Percentiles rank a stretch among this genome's conserved stretches.
phyloP scores from a whole-genome alignment of 2,329 filamentous ascomycete genomes.

The Metarhizium anisopliae region DNA sequence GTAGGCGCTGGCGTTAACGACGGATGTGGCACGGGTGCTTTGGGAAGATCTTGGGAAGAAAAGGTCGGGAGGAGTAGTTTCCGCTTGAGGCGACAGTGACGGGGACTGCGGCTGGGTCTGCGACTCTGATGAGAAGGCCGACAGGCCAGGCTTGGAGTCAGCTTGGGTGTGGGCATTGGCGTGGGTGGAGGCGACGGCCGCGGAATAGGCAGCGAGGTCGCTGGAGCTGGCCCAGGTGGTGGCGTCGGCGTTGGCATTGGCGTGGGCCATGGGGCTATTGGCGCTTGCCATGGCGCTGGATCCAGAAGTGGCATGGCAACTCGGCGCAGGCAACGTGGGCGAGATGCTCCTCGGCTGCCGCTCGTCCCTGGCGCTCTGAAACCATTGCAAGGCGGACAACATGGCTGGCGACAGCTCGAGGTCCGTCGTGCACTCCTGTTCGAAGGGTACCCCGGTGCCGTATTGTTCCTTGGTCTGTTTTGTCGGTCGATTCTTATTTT shows the following conservation, averaged over 20 bases:
- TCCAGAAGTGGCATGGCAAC: not conserved
- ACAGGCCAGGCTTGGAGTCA: slow-evolving; percentile 20
- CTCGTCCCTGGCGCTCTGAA: slow-evolving; percentile 18
- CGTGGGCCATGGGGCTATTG: slow-evolving; percentile 3
- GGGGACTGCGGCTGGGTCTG: slow-evolving; percentile 14
- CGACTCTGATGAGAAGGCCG: slow-evolving; percentile 21
- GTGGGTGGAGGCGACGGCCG: slow-evolving; percentile 10
- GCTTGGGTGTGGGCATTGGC: slow-evolving; percentile 11
- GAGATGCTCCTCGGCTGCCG: not conserved
- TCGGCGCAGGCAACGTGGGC: not conserved
- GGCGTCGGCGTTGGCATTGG: slow-evolving; percentile 5
- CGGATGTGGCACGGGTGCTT: slow-evolving; percentile 6
- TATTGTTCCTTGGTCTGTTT: not conserved
- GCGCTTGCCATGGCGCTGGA: slow-evolving; percentile 3
- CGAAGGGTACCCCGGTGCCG: too few relatives aligned
- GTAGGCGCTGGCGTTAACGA: slow-evolving; percentile 11
- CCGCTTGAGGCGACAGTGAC: slow-evolving; percentile 27
- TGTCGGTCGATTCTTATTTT: not conserved
- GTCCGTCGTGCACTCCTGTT: too few relatives aligned
- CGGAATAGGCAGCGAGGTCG: slow-evolving; percentile 10
- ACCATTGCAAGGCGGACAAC: slow-evolving; percentile 17
- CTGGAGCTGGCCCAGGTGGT: slow-evolving; percentile 4
- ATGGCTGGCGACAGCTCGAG: slow-evolving; percentile 5
- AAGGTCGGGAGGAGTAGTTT: slow-evolving; percentile 17
- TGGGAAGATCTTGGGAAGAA: slow-evolving; percentile 12